These are phyloP conservation scores for Trichoderma lentiforme DNA, from an alignment of 2,329 filamentous ascomycete species.

Conservation along the genomic window DNA sequence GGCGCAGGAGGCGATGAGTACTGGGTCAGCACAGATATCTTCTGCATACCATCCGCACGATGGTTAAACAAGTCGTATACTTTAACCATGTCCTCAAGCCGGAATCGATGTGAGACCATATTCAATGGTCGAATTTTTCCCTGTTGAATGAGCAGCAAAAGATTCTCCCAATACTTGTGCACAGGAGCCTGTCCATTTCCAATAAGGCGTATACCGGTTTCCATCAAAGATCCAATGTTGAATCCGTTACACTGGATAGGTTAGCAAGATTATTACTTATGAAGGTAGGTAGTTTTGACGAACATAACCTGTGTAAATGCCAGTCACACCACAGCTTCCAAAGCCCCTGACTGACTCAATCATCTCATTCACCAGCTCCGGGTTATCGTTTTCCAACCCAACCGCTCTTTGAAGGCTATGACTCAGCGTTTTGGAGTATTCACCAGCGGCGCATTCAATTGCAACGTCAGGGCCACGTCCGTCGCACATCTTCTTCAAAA, in stretches of 20 bases:
- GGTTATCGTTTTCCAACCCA: not conserved
- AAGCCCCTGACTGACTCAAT: not conserved
- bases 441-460: not conserved
- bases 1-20: not conserved
- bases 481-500: not conserved
- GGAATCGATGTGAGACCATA: not conserved
- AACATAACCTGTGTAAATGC: not conserved
- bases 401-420: not conserved
- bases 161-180: not conserved
- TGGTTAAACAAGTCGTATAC: not conserved
- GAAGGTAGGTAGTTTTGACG: not conserved
- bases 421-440: not conserved
- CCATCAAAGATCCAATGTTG: not conserved
- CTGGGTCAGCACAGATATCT: not conserved
- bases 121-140: not conserved
- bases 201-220: not conserved
- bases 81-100: not conserved
- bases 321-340: not conserved
- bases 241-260: not conserved
- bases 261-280: not conserved
- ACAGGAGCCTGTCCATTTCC: not conserved
- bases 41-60: not conserved
- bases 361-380: not conserved
- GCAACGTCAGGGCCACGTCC: not conserved
- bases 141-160: not conserved